phyloP scores from a whole-genome alignment of 1,284 basidiomycete genomes.

The Cryptococcus floricola region DNA sequence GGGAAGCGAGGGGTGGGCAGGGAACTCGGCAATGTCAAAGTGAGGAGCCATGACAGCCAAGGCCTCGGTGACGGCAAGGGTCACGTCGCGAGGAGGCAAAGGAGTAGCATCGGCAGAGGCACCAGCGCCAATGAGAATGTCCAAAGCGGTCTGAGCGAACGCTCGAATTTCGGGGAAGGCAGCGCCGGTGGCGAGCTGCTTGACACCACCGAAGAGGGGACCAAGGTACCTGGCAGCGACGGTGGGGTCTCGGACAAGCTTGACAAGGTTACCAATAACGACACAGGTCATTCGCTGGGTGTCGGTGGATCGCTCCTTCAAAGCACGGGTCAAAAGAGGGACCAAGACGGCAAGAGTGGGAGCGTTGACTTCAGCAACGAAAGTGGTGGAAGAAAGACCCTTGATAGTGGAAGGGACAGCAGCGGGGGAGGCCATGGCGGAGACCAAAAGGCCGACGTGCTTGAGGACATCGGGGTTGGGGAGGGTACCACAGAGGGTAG shows the following conservation, averaged over 20 bases:
- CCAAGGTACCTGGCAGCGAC: conserved; percentile 88
- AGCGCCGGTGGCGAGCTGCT: conserved; percentile 83
- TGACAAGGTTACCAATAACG: conserved; percentile 95
- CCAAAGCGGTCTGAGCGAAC: conserved; percentile 74
- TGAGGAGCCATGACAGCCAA: conserved; percentile 60
- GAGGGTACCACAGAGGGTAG: conserved; percentile 82
- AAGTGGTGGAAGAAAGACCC: conserved; percentile 83
- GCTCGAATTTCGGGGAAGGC: conserved; percentile 97
- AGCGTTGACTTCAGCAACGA: conserved; percentile 94
- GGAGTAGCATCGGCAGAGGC: conserved; percentile 68
- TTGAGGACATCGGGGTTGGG: conserved; percentile 91
- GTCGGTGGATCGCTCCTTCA: conserved; percentile 96
- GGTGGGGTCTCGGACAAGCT: conserved; percentile 88
- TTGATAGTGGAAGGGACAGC: conserved; percentile 91
- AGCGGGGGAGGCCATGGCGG: conserved; percentile 86
- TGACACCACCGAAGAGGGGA: conserved; percentile 83
- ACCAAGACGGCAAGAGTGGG: conserved; percentile 95
- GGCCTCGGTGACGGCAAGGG: conserved; percentile 59
- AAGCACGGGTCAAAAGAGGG: conserved; percentile 82
- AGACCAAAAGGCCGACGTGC: conserved; percentile 86
- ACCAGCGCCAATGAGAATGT: conserved; percentile 72
- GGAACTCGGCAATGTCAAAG: conserved; percentile 58
- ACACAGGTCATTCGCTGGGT: conserved; percentile 79
- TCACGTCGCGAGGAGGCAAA: conserved; percentile 63
- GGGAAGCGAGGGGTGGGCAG: conserved; percentile 49